Evolutionary conservation across 805 yeast genomes (phyloP).

Genomic region (Torulaspora franciscae): DNA sequence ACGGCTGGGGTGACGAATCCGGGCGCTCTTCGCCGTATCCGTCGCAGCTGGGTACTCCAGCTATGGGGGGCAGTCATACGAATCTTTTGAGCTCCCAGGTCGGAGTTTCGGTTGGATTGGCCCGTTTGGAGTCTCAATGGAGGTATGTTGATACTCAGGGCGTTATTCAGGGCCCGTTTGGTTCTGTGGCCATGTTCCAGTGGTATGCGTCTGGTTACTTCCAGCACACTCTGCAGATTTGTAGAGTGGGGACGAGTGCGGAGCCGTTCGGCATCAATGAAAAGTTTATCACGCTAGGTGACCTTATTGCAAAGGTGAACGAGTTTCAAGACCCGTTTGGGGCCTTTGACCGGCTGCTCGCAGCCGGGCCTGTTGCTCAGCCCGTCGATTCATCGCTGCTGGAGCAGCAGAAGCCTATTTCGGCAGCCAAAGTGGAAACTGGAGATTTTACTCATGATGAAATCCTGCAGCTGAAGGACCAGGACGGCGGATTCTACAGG

Average conservation of each 20-base stretch:
- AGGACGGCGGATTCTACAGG: constrained; percentile 28
- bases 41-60: constrained; percentile 13
- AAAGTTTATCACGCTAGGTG: constrained; percentile 25
- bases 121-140: constrained; percentile 52
- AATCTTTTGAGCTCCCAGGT: constrained; percentile 3
- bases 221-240: constrained; percentile 50
- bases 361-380: constrained; percentile 1
- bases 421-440: constrained; percentile 15
- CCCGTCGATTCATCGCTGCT: constrained; percentile 2
- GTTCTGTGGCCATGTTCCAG: constrained; percentile 66
- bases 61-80: constrained; percentile 6
- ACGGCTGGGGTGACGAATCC: constrained; percentile 9
- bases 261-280: constrained; percentile 31
- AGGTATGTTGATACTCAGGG: constrained; percentile 67
- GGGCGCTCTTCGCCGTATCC: constrained; percentile 14
- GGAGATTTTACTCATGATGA: constrained; percentile 29
- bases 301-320: constrained; percentile 22
- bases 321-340: constrained; percentile 28
- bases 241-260: constrained; percentile 39
- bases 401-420: constrained; percentile 2
- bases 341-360: constrained; percentile 20
- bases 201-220: constrained; percentile 70
- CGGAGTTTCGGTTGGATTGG: neutral
- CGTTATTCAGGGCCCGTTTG: constrained; percentile 80
- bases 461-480: constrained; percentile 21